phyloP scores from a whole-genome alignment of 805 yeast genomes.

The Candida boleticola region DNA sequence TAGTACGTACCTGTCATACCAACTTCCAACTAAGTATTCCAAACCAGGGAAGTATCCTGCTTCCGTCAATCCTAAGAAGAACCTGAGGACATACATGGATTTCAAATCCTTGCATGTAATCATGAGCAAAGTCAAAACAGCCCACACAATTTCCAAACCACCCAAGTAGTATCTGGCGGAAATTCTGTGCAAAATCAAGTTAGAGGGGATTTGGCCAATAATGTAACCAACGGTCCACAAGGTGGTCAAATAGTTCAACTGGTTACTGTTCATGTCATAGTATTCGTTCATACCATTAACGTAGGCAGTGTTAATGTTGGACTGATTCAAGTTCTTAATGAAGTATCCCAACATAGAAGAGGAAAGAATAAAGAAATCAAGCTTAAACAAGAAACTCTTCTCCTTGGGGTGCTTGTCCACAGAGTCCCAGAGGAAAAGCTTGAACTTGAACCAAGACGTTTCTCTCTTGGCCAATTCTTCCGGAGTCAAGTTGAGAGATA shows the following conservation, averaged over 20 bases:
- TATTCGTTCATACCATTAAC: slow-evolving; percentile 48
- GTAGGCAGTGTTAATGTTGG: slow-evolving; percentile 44
- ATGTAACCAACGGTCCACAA: slow-evolving; percentile 52
- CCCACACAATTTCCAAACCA: slow-evolving; percentile 33
- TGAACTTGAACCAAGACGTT: slow-evolving; percentile 20
- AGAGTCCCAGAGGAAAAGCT: slow-evolving; percentile 36
- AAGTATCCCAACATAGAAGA: slow-evolving; percentile 55
- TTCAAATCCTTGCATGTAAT: slow-evolving; percentile 21
- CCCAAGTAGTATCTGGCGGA: slow-evolving; percentile 38
- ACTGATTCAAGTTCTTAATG: slow-evolving; percentile 42
- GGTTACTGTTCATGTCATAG: slow-evolving; percentile 38
- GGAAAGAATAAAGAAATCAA: slow-evolving; percentile 48
- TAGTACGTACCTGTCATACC: slow-evolving; percentile 1
- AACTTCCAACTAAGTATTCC: slow-evolving; percentile 45
- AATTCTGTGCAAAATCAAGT: slow-evolving; percentile 31
- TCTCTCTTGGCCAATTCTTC: slow-evolving; percentile 20
- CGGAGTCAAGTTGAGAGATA: slow-evolving; percentile 16
- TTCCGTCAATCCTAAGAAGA: slow-evolving; percentile 44
- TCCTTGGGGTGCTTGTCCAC: slow-evolving; percentile 37
- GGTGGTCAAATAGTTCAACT: slow-evolving; percentile 44
- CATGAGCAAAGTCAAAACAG: slow-evolving; percentile 25
- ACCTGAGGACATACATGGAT: slow-evolving; percentile 28
- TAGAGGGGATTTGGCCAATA: slow-evolving; percentile 51
- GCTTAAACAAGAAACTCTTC: slow-evolving; percentile 29
- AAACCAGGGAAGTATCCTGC: slow-evolving; percentile 57